A percentile compares a stretch with the other conserved stretches of the same genome.
These are phyloP conservation scores for Microdochium nivale DNA, from an alignment of 2,329 filamentous ascomycete genomes.

Conservation along the genomic window DNA sequence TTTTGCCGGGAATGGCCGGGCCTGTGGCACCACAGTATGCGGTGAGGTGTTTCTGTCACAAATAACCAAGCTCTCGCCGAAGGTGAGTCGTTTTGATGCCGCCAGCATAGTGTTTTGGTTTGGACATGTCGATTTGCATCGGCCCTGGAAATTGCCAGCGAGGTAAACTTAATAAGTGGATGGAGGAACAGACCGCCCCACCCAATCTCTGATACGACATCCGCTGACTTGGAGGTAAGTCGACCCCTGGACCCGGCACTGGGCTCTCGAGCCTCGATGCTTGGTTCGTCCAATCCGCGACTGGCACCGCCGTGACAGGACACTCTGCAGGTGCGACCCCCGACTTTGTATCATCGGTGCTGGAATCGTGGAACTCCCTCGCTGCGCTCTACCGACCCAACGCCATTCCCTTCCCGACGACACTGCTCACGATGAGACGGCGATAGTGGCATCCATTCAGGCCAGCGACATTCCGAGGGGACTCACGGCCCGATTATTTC, in stretches of 20 bases:
- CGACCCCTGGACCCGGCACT: conserved; percentile 1
- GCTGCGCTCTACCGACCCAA: neutral
- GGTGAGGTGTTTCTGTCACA: too few species aligned
- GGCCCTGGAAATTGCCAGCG: too few species aligned
- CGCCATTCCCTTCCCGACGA: neutral
- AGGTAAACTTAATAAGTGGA: conserved; percentile 16
- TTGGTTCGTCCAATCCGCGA: neutral
- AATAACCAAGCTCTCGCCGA: too few species aligned
- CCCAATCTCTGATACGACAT: neutral
- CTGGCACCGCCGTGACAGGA: neutral
- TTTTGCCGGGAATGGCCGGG: too few species aligned
- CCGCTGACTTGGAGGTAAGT: too few species aligned
- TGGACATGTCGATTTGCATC: too few species aligned
- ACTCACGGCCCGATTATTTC: neutral
- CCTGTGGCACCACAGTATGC: too few species aligned
- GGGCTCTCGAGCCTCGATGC: neutral
- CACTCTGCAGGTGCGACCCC: neutral
- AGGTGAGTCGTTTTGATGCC: too few species aligned
- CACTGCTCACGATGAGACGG: neutral
- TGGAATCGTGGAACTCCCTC: neutral
- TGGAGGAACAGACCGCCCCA: conserved; percentile 3
- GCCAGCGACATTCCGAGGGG: neutral
- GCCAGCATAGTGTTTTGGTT: too few species aligned
- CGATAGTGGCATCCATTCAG: neutral
- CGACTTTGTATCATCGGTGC: neutral